phyloP scores from a whole-genome alignment of 208 protist genomes.

The Crithidia fasciculata region DNA sequence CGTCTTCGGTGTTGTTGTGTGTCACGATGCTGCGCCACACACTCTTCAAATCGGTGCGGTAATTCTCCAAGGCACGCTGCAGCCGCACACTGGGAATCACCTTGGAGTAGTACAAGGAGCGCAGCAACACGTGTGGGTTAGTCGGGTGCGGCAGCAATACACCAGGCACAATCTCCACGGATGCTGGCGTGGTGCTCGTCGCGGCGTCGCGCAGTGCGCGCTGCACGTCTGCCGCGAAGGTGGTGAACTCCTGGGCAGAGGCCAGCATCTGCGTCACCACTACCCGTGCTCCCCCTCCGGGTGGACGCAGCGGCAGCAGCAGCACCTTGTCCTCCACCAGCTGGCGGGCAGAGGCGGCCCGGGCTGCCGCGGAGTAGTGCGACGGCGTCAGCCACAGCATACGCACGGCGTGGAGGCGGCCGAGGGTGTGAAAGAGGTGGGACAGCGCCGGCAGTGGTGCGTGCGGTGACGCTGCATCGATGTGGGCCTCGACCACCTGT shows the following conservation, averaged over 20 bases:
- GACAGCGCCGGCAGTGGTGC: slow-evolving; percentile 21
- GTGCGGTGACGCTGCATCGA: neutral
- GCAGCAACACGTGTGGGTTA: slow-evolving; percentile 22
- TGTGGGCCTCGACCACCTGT: neutral
- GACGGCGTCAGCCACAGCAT: slow-evolving; percentile 31
- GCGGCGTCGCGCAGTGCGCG: slow-evolving; percentile 10
- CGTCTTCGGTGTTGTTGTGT: neutral
- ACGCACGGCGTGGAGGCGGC: slow-evolving; percentile 16
- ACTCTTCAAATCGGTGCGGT: slow-evolving; percentile 15
- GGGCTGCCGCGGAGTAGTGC: slow-evolving; percentile 10
- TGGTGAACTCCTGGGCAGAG: slow-evolving; percentile 30
- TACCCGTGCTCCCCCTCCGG: neutral
- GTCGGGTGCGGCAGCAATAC: slow-evolving; percentile 30
- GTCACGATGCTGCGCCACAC: slow-evolving; percentile 19
- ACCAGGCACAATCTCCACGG: slow-evolving; percentile 23
- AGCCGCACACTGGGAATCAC: slow-evolving; percentile 28
- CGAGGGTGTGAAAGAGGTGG: slow-evolving; percentile 15
- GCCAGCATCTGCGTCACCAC: slow-evolving; percentile 47
- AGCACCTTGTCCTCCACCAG: slow-evolving; percentile 42
- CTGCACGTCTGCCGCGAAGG: slow-evolving; percentile 26
- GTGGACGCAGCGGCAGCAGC: neutral
- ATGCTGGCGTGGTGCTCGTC: neutral
- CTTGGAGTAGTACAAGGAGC: slow-evolving; percentile 31
- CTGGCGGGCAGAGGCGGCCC: slow-evolving; percentile 21
- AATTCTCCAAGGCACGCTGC: slow-evolving; percentile 20